Conservation (phyloP, 305 asterid species). For the Fraxinus xanthoxyloides region DNA sequence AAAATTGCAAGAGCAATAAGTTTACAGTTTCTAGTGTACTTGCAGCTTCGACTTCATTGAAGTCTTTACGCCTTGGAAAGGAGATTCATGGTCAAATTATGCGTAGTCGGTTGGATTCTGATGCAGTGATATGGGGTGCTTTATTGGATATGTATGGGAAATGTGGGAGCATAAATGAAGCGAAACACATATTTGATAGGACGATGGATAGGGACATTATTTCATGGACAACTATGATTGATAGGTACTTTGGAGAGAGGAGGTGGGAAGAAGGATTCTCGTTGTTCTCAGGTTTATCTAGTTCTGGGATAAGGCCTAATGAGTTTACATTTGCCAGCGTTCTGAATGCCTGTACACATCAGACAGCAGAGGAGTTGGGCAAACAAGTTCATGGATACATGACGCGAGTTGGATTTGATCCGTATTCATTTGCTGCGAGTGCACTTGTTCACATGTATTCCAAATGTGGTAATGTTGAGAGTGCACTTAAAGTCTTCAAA, state of each 20-base stretch:
- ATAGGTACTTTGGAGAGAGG: conserved; percentile 67
- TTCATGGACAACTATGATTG: conserved; percentile 81
- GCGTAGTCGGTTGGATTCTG: conserved; percentile 62
- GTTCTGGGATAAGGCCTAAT: conserved; percentile 60
- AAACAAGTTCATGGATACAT: conserved; percentile 75
- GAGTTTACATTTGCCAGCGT: conserved; percentile 71
- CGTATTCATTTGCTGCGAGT: conserved; percentile 69
- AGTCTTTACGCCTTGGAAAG: conserved; percentile 56
- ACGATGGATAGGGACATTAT: conserved; percentile 63
- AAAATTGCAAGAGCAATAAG: conserved; percentile 36
- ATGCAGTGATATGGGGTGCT: conserved; percentile 76
- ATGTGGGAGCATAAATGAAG: conserved; percentile 70
- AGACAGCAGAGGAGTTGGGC: conserved; percentile 59
- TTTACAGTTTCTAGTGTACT: conserved; percentile 71
- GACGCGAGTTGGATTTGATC: conserved; percentile 56
- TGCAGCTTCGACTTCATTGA: conserved; percentile 65
- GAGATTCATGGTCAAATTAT: conserved; percentile 74
- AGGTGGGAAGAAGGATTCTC: conserved; percentile 65
- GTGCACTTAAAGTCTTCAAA: conserved; percentile 50
- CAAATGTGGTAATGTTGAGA: conserved; percentile 68
- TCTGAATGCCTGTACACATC: conserved; percentile 65
- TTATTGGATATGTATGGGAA: conserved; percentile 74
- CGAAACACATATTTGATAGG: conserved; percentile 62
- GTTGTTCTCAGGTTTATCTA: conserved; percentile 50
- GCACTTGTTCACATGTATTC: conserved; percentile 85